These are phyloP conservation scores for Chlorella sp. DNA, from an alignment of 139 green algal species.

Conservation along the genomic window DNA sequence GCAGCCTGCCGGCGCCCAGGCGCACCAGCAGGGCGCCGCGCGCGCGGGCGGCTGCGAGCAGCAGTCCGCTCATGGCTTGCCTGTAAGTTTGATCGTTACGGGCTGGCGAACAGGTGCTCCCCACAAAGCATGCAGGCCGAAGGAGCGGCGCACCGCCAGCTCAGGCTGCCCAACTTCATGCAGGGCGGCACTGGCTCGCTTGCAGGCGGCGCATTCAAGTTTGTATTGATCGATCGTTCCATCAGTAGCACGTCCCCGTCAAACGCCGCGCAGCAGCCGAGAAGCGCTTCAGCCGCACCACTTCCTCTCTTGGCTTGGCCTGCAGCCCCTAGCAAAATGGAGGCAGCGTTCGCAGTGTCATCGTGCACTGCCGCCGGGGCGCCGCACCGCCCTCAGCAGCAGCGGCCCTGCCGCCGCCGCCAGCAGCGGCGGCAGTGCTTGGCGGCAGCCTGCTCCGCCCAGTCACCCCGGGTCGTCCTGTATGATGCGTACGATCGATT, in stretches of 20 bases:
- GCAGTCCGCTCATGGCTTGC: neutral
- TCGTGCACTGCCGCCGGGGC: neutral
- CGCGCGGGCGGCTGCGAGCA: neutral
- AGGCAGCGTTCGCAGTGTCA: too few species aligned
- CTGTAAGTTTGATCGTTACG: neutral
- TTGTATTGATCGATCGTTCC: too few species aligned
- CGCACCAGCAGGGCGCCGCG: slow-evolving; percentile 5
- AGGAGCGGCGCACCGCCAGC: neutral
- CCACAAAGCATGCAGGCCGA: neutral
- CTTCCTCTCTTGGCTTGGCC: too few species aligned
- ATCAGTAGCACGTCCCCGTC: too few species aligned
- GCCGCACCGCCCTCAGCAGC: neutral
- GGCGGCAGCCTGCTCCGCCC: neutral
- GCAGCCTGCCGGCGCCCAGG: slow-evolving; percentile 1
- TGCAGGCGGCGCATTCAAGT: too few species aligned
- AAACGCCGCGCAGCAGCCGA: too few species aligned
- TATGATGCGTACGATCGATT: slow-evolving; percentile 33
- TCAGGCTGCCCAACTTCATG: neutral
- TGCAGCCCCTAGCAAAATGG: too few species aligned
- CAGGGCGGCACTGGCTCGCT: too few species aligned
- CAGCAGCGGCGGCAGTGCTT: neutral
- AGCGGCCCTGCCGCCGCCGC: neutral
- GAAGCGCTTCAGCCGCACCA: too few species aligned
- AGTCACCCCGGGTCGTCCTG: neutral
- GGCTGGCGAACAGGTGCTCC: neutral